These are phyloP conservation scores for Capronia americana DNA, from an alignment of 2,329 filamentous ascomycete species.

Conservation along the genomic window DNA sequence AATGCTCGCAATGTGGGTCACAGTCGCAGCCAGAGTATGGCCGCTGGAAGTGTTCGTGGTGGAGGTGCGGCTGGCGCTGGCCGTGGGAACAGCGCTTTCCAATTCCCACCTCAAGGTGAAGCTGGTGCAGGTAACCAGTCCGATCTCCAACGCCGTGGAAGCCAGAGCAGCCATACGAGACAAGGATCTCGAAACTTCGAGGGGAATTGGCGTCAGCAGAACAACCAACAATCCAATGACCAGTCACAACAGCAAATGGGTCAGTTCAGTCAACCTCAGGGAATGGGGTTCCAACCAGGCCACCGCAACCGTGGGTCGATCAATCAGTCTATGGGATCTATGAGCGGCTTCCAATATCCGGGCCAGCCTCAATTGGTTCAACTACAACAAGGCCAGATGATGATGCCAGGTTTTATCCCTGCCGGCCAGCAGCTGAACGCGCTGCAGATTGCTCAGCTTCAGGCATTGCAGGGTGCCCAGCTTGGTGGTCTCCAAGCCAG, in stretches of 20 bases:
- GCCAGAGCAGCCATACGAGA: conserved; percentile 75
- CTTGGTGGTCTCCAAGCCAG: conserved; percentile 70
- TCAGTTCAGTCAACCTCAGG: conserved; percentile 73
- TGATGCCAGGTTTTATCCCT: conserved; percentile 80
- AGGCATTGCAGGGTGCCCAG: conserved; percentile 88
- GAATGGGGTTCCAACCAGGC: conserved; percentile 84
- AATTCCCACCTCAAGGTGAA: conserved; percentile 66
- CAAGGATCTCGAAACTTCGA: conserved; percentile 93
- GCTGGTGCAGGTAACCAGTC: conserved; percentile 52
- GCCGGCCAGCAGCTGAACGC: conserved; percentile 84
- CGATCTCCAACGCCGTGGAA: conserved; percentile 78
- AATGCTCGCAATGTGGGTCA: conserved; percentile 86
- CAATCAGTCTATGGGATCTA: conserved; percentile 80
- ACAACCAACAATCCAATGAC: conserved; percentile 54
- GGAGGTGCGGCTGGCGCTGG: conserved; percentile 63
- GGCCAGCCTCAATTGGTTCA: conserved; percentile 87
- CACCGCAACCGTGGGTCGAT: conserved; percentile 84
- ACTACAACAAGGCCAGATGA: conserved; percentile 80
- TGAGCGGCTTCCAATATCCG: conserved; percentile 88
- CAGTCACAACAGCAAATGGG: conserved; percentile 63
- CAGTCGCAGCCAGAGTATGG: conserved; percentile 57
- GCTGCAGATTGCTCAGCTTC: conserved; percentile 86
- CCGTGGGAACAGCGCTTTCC: conserved; percentile 70
- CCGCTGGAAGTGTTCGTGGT: conserved; percentile 70
- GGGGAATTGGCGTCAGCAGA: conserved; percentile 93